Evolutionary conservation across 371 early-diverging fungal genomes (phyloP).

Genomic region (Enterospora canceri): DNA sequence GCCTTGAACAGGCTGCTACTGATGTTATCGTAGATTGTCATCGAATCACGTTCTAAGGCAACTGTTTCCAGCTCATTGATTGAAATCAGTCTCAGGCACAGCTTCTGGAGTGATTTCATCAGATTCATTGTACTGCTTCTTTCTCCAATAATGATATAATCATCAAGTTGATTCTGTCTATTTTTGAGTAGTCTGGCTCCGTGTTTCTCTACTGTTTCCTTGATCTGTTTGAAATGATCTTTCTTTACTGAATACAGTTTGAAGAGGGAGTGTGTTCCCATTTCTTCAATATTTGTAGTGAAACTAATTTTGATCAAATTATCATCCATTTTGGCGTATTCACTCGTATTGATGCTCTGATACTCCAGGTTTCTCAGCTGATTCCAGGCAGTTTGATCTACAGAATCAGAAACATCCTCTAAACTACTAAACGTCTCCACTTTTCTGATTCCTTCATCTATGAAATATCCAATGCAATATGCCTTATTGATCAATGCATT

Average conservation of each 20-base stretch:
- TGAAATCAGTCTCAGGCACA: slow-evolving; percentile 37
- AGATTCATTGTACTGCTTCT: slow-evolving; percentile 22
- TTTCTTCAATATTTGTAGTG: neutral
- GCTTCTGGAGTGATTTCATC: slow-evolving; percentile 19
- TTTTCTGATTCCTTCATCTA: slow-evolving; percentile 39
- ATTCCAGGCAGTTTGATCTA: no score
- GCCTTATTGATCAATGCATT: slow-evolving; percentile 48
- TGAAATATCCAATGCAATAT: slow-evolving; percentile 37
- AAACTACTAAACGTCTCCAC: neutral
- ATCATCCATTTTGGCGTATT: no score
- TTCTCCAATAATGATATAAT: slow-evolving; percentile 17
- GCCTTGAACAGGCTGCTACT: slow-evolving; percentile 10
- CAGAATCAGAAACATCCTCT: neutral
- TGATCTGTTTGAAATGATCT: neutral
- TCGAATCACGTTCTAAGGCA: slow-evolving; percentile 38
- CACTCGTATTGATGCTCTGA: no score
- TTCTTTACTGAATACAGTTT: neutral
- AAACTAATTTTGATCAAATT: neutral
- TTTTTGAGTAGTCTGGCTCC: neutral
- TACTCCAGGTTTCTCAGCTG: no score
- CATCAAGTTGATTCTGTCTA: slow-evolving; percentile 3
- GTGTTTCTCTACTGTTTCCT: neutral
- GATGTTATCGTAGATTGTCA: slow-evolving; percentile 40
- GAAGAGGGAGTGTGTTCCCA: neutral
- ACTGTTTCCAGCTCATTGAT: slow-evolving; percentile 42